Percentiles rank a stretch among this genome's conserved stretches.
These are phyloP conservation scores for Nelumbo lutea DNA, from an alignment of 164 flowering plant species.

Conservation along the genomic window DNA sequence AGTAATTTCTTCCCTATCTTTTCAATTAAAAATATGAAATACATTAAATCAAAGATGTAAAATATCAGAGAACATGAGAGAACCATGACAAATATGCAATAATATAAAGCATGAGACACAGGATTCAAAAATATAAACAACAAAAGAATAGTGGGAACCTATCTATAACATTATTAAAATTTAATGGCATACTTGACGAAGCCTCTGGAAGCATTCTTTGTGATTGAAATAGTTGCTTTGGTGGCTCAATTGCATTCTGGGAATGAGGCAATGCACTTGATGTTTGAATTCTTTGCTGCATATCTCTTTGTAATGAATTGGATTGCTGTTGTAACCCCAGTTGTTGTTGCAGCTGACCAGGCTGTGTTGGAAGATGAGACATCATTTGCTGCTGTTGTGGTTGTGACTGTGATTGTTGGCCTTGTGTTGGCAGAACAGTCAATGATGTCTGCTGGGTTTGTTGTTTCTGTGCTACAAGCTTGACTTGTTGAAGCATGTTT, in stretches of 20 bases:
- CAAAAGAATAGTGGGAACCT: not conserved
- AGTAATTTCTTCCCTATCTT: too few relatives aligned
- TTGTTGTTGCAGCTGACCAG: slow-evolving; percentile 59
- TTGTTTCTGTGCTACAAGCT: slow-evolving; percentile 55
- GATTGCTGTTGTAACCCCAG: slow-evolving; percentile 63
- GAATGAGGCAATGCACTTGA: slow-evolving; percentile 53
- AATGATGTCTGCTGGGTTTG: slow-evolving; percentile 22
- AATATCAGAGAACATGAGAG: too few relatives aligned
- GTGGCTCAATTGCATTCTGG: slow-evolving; percentile 59
- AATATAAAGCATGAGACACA: too few relatives aligned
- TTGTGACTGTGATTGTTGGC: slow-evolving; percentile 45
- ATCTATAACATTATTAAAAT: not conserved
- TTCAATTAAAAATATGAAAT: too few relatives aligned
- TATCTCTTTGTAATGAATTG: slow-evolving; percentile 52
- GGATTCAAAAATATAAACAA: too few relatives aligned
- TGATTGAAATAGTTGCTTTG: slow-evolving; percentile 63
- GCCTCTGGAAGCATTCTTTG: slow-evolving; percentile 68
- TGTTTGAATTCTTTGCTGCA: slow-evolving; percentile 67
- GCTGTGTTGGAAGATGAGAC: slow-evolving; percentile 67
- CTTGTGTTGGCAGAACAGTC: slow-evolving; percentile 44
- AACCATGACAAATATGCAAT: too few relatives aligned
- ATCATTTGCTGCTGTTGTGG: slow-evolving; percentile 56
- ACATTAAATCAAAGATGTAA: too few relatives aligned
- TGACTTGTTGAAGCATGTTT: slow-evolving; percentile 55
- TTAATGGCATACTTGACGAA: slow-evolving; percentile 56